phyloP scores from a whole-genome alignment of 176 grass and related monocot species.

The Ensete glaucum region DNA sequence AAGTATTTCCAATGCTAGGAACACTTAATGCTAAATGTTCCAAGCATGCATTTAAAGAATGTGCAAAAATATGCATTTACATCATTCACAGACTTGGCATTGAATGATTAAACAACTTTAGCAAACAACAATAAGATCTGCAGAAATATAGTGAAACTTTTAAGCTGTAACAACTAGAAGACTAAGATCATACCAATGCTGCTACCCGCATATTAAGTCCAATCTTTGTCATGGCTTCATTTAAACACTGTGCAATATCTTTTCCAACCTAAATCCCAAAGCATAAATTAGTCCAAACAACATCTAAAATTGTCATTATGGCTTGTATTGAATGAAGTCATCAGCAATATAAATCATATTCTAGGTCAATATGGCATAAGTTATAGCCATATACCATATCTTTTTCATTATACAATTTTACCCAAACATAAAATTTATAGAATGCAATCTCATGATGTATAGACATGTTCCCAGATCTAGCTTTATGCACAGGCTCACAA shows the following conservation, averaged over 20 bases:
- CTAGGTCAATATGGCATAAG: not conserved
- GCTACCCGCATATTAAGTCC: slow-evolving; percentile 60
- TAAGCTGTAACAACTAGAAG: not conserved
- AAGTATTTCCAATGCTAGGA: not conserved
- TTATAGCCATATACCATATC: not conserved
- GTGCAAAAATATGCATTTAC: not conserved
- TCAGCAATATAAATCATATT: not conserved
- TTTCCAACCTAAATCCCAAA: slow-evolving; percentile 47
- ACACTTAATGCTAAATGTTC: not conserved
- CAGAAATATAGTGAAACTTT: not conserved
- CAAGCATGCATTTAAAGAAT: not conserved
- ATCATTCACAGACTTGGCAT: not conserved
- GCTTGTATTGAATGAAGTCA: not conserved
- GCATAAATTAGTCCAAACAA: not conserved
- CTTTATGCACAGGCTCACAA: not conserved
- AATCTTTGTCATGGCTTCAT: slow-evolving; percentile 59
- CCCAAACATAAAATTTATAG: not conserved
- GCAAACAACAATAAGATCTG: not conserved
- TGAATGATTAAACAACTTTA: not conserved
- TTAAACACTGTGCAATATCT: slow-evolving; percentile 70
- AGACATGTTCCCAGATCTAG: not conserved
- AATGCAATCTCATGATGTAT: not conserved
- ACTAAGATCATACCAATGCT: slow-evolving; percentile 50
- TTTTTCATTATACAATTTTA: not conserved
- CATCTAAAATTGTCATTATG: not conserved